These are phyloP conservation scores for Vanderwaltozyma tropicalis DNA, from an alignment of 805 yeast species.

Conservation along the genomic window DNA sequence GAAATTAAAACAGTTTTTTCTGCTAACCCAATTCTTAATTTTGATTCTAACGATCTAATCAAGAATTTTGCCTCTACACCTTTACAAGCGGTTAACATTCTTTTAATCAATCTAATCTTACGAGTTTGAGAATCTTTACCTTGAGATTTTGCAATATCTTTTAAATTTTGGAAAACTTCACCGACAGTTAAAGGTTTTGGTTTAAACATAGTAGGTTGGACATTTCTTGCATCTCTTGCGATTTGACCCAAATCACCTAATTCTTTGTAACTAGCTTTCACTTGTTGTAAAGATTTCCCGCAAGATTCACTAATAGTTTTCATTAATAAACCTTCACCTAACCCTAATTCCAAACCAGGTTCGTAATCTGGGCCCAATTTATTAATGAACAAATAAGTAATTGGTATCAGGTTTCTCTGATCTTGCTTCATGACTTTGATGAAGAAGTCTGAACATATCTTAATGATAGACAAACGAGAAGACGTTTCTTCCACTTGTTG, in stretches of 20 bases:
- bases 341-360: conserved; percentile 75
- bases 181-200: conserved; percentile 71
- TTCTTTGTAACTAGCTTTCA: conserved; percentile 64
- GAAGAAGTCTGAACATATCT: conserved; percentile 65
- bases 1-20: conserved; percentile 84
- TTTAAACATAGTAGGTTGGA: conserved; percentile 88
- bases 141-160: conserved; percentile 62
- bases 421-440: conserved; percentile 47
- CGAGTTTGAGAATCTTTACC: conserved; percentile 76
- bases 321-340: conserved; percentile 81
- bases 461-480: conserved; percentile 72
- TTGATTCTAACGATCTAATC: conserved; percentile 86
- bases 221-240: conserved; percentile 72
- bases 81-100: conserved; percentile 75
- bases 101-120: conserved; percentile 71
- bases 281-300: conserved; percentile 63
- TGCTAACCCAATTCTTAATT: conserved; percentile 84
- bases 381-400: conserved; percentile 79
- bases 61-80: conserved; percentile 84
- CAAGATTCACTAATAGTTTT: conserved; percentile 87
- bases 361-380: conserved; percentile 92
- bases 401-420: conserved; percentile 47
- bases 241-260: conserved; percentile 87
- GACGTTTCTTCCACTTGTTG: conserved; percentile 71
- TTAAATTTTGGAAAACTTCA: conserved; percentile 62